Evolutionary conservation across 108 stramenopile genomes (phyloP).

Genomic region (Conticribra weissflogii): DNA sequence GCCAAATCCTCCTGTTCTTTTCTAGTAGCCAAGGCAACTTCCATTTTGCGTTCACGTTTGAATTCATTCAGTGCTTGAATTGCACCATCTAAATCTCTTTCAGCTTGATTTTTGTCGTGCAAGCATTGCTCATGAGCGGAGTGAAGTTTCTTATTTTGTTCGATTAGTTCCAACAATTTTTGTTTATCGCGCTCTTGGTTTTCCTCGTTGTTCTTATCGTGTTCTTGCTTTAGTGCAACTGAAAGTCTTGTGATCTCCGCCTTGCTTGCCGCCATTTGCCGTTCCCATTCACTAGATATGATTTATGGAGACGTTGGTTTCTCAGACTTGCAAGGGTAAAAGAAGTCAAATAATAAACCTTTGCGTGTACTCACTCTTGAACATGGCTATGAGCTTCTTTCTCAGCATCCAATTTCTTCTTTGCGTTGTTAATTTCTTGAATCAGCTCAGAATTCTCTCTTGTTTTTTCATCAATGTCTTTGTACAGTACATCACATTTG

Average conservation of each 20-base stretch:
- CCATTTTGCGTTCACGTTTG: slow-evolving; percentile 28
- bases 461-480: slow-evolving; percentile 31
- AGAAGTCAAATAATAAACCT: too few relatives aligned
- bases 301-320: too few relatives aligned
- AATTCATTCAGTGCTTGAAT: slow-evolving; percentile 36
- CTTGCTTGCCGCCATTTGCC: slow-evolving; percentile 17
- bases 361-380: background rate
- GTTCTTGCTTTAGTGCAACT: slow-evolving; percentile 26
- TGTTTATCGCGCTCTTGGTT: slow-evolving; percentile 22
- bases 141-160: slow-evolving; percentile 26
- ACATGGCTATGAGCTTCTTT: slow-evolving; percentile 3
- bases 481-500: slow-evolving; percentile 35
- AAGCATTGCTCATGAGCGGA: slow-evolving; percentile 25
- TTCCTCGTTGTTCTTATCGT: slow-evolving; percentile 9
- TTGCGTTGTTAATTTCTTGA: slow-evolving; percentile 17
- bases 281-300: slow-evolving; percentile 12
- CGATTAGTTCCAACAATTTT: slow-evolving; percentile 20
- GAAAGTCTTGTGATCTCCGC: slow-evolving; percentile 36
- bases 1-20: slow-evolving; percentile 15
- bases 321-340: too few relatives aligned
- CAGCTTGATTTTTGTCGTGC: slow-evolving; percentile 42
- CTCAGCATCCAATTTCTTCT: slow-evolving; percentile 16
- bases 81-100: slow-evolving; percentile 40
- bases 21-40: slow-evolving; percentile 16
- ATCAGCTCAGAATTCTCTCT: slow-evolving; percentile 10